A percentile compares a stretch with the other conserved stretches of the same genome.
phyloP scores from a whole-genome alignment of 1,284 basidiomycete species.

The Pseudozyma pruni region DNA sequence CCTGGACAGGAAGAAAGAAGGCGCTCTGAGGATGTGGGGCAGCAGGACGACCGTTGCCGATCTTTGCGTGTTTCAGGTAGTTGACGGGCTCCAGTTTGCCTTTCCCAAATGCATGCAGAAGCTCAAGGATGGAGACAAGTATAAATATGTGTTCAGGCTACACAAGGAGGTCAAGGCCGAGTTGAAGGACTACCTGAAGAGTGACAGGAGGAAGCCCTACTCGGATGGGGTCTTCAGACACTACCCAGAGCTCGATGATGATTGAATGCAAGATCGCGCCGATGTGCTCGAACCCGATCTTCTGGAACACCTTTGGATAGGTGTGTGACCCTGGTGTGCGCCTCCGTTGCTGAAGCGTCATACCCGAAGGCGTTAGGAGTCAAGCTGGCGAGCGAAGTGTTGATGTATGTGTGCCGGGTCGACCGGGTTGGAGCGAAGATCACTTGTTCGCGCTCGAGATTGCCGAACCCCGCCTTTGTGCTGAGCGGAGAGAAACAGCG shows the following conservation, averaged over 20 bases:
- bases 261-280: no score
- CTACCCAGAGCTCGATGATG: constrained; percentile 71
- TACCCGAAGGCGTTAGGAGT: neutral
- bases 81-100: constrained; percentile 70
- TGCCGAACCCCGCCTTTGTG: constrained; percentile 13
- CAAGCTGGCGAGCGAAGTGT: no score
- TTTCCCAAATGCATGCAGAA: constrained; percentile 70
- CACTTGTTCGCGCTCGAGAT: constrained; percentile 1
- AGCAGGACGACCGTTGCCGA: constrained; percentile 71
- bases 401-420: no score
- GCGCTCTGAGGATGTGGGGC: constrained; percentile 68
- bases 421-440: no score
- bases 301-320: no score
- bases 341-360: neutral
- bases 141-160: constrained; percentile 60
- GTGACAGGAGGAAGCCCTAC: constrained; percentile 69
- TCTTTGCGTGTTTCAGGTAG: constrained; percentile 70
- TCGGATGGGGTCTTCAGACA: constrained; percentile 71
- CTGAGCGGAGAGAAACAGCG: no score
- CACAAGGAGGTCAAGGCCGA: constrained; percentile 59
- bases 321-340: neutral
- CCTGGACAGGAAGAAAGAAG: constrained; percentile 51
- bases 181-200: constrained; percentile 71
- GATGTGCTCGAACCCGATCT: no score
- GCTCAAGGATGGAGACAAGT: constrained; percentile 61